phyloP scores from a whole-genome alignment of 108 stramenopile species.

The Cyclotella kingstonii region DNA sequence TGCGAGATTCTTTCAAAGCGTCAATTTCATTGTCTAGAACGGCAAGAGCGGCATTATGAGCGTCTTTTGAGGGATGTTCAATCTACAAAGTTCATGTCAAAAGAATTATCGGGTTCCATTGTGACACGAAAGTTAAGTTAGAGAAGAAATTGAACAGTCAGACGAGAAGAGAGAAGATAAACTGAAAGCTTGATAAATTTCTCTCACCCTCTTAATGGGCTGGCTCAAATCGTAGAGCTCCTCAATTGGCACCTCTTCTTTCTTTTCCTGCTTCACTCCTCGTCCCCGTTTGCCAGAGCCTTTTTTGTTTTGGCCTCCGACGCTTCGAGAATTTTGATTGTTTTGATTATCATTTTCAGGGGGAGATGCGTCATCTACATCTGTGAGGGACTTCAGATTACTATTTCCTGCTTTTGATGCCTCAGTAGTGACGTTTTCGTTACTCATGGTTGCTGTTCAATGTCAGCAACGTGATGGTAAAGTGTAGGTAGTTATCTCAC shows the following conservation, averaged over 20 bases:
- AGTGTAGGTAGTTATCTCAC: no score
- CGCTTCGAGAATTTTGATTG: not conserved
- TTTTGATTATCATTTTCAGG: not conserved
- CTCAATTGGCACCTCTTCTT: conserved; percentile 53
- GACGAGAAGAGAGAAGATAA: not conserved
- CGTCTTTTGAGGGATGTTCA: conserved; percentile 73
- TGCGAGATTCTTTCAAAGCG: conserved; percentile 52
- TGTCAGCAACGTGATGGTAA: no score
- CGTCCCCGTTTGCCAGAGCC: conserved; percentile 3
- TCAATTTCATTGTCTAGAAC: conserved; percentile 65
- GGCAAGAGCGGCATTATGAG: conserved; percentile 58
- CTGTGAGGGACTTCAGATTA: conserved; percentile 6
- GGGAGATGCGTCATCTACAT: not conserved
- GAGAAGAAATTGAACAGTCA: not conserved
- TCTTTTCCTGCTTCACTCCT: conserved; percentile 38
- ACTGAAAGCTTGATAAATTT: not conserved
- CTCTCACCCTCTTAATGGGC: conserved; percentile 79
- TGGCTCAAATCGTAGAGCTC: conserved; percentile 84
- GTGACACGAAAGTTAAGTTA: not conserved
- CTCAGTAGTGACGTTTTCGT: no score
- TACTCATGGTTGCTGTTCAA: no score
- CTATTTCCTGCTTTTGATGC: no score
- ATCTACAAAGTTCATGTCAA: conserved; percentile 40
- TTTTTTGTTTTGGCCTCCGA: not conserved
- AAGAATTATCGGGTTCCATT: not conserved